These are phyloP conservation scores for Plasmodium gaboni DNA, from an alignment of 169 alveolate species.

Conservation along the genomic window DNA sequence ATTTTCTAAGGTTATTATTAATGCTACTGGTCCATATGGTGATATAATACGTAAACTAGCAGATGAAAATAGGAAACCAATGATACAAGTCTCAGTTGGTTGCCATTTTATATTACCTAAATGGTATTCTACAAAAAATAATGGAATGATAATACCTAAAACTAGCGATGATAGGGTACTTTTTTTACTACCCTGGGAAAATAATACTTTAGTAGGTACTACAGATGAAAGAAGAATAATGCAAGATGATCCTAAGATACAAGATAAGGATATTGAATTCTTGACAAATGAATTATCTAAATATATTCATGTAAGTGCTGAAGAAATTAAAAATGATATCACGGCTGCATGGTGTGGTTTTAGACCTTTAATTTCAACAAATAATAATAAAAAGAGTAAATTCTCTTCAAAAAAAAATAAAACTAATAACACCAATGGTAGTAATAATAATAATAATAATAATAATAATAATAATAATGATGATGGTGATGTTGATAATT, in stretches of 20 bases:
- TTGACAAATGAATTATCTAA: constrained; percentile 85
- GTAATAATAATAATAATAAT: too few relatives aligned
- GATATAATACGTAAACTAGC: constrained; percentile 84
- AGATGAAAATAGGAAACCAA: constrained; percentile 73
- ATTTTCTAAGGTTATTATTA: constrained; percentile 90
- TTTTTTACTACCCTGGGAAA: constrained; percentile 92
- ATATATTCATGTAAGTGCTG: constrained; percentile 80
- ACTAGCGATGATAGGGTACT: constrained; percentile 95
- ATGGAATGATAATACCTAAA: constrained; percentile 92
- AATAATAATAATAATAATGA: too few relatives aligned
- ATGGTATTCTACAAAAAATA: constrained; percentile 85
- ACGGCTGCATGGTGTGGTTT: constrained; percentile 89
- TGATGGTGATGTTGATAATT: too few relatives aligned
- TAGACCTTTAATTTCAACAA: constrained; percentile 85
- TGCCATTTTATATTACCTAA: constrained; percentile 90
- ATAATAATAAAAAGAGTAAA: constrained; percentile 75
- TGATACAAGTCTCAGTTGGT: constrained; percentile 78
- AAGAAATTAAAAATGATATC: constrained; percentile 79
- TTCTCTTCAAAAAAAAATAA: constrained; percentile 76
- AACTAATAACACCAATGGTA: constrained; percentile 38
- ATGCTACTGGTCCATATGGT: constrained; percentile 93
- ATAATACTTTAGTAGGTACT: constrained; percentile 91
- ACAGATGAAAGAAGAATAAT: constrained; percentile 90
- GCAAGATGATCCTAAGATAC: constrained; percentile 82
- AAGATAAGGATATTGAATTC: constrained; percentile 88